phyloP scores from a whole-genome alignment of 345 rosid species.

The Rubroshorea leprosula region DNA sequence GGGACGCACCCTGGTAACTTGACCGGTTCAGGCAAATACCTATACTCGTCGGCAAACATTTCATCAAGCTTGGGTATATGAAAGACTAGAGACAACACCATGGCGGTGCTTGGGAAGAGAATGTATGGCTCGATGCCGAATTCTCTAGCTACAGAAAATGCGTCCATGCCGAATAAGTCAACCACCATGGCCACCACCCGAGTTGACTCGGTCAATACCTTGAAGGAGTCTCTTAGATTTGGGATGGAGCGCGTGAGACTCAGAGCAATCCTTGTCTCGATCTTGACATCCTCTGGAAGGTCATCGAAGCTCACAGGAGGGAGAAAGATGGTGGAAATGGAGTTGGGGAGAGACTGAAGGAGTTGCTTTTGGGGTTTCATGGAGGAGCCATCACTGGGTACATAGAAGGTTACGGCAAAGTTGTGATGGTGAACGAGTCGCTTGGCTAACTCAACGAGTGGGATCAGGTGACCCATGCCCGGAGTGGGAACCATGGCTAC shows the following conservation, averaged over 20 bases:
- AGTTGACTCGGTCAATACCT: constrained; percentile 10
- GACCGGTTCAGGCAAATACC: constrained; percentile 33
- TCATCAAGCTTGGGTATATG: constrained; percentile 32
- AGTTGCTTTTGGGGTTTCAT: constrained; percentile 16
- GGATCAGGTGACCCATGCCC: constrained; percentile 34
- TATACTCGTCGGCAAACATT: constrained; percentile 26
- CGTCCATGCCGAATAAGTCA: constrained; percentile 38
- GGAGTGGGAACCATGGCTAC: constrained; percentile 25
- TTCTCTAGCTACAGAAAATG: constrained; percentile 31
- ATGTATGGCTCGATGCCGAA: constrained; percentile 28
- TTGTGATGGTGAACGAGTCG: constrained; percentile 21
- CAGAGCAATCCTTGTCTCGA: constrained; percentile 29
- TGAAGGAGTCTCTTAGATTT: constrained; percentile 24
- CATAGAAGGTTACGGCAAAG: constrained; percentile 29
- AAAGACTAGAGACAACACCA: constrained; percentile 23
- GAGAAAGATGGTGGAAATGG: constrained; percentile 31
- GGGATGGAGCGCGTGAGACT: constrained; percentile 35
- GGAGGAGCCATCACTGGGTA: constrained; percentile 30
- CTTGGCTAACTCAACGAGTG: constrained; percentile 27
- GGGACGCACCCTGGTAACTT: constrained; percentile 39
- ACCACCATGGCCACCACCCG: constrained; percentile 28
- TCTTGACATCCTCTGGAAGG: constrained; percentile 17
- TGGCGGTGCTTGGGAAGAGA: constrained; percentile 28
- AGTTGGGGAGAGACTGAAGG: constrained; percentile 32
- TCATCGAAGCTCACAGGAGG: constrained; percentile 38